Evolutionary conservation across 2,329 filamentous ascomycete species (phyloP), one percentile per base, ranked within the genome.

Genomic region (Epicoccum nigrum): DNA sequence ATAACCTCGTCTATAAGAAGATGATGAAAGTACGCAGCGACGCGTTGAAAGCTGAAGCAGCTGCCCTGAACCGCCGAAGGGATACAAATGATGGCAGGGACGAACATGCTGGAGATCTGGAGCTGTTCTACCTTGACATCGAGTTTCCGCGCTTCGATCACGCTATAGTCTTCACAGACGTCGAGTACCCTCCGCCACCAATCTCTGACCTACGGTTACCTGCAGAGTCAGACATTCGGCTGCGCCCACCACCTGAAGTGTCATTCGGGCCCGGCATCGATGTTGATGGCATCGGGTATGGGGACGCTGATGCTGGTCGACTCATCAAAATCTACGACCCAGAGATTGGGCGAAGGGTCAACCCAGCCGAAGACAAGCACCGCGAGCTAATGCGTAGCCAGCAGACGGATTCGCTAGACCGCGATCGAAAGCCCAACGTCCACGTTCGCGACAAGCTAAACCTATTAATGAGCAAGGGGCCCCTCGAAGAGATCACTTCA

Each of bases 91-190:
- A 50, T 3, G 38, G 51, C 4, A 45, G 54, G 27, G 39, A 4
- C 4, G 67, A 67, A 12, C 68, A 77, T 7, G 73, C 75, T 21
- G 71, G 74, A 7, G 77, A 81, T 32, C 82, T 86, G 35, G 83
- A 85, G 43, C 85, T 86, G 7, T 97, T 96, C 69, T 85, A 88
- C 40, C 83, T 99, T 15, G 92, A 95, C 65, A 82, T 99, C 40
- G 94, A 99, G 66, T 85, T 99, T 39, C 92, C 92, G 11, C 86
- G 92, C 9, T 99, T 97, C 70, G 94, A 99, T 68, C 96, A 97
- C 62, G 91, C 94, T 0, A 85, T 99, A 33, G 90, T 99, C 20
- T 99, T 96, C 76, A 89, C 91, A 23, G 94, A 99, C 70, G 86
- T 94, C 65, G 92, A 97, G 69, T 99, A 99, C 67, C 86, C 89